phyloP scores from a whole-genome alignment of 495 filamentous ascomycete genomes.

The Lophium mytilinum region DNA sequence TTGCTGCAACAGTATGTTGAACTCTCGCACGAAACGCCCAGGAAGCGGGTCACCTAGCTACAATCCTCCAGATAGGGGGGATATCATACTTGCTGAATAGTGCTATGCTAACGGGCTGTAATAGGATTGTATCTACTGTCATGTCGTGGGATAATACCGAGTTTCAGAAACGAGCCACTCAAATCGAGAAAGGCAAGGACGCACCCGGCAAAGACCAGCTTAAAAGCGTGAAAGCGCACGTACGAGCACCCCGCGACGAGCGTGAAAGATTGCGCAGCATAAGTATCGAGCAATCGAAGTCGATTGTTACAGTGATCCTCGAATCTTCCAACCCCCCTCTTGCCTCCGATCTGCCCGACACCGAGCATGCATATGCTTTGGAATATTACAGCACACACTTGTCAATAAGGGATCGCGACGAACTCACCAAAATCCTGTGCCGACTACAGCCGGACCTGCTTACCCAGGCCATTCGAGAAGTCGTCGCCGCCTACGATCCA shows the following conservation, averaged over 20 bases:
- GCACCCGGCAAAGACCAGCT: constrained; percentile 43
- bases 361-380: constrained; percentile 45
- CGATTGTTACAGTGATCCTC: constrained; percentile 48
- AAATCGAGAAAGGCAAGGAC: constrained; percentile 45
- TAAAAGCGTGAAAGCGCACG: constrained; percentile 41
- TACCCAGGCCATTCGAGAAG: constrained; percentile 48
- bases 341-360: constrained; percentile 35
- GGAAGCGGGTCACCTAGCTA: no score
- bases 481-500: constrained; percentile 53
- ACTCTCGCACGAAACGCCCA: no score
- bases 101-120: background rate
- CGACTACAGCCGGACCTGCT: constrained; percentile 50
- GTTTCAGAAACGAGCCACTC: constrained; percentile 45
- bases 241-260: constrained; percentile 37
- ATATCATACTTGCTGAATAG: background rate
- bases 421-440: constrained; percentile 50
- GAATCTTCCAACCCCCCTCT: constrained; percentile 24
- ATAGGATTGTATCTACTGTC: constrained; percentile 56
- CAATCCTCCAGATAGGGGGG: background rate
- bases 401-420: constrained; percentile 53
- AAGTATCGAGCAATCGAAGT: constrained; percentile 31
- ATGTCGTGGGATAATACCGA: constrained; percentile 53
- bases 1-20: constrained; percentile 48
- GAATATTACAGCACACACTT: constrained; percentile 53
- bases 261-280: constrained; percentile 39